A percentile compares a stretch with the other conserved stretches of the same genome.
These are phyloP conservation scores for Tolypocladium ovalisporum DNA, from an alignment of 2,329 filamentous ascomycete genomes.

Conservation along the genomic window DNA sequence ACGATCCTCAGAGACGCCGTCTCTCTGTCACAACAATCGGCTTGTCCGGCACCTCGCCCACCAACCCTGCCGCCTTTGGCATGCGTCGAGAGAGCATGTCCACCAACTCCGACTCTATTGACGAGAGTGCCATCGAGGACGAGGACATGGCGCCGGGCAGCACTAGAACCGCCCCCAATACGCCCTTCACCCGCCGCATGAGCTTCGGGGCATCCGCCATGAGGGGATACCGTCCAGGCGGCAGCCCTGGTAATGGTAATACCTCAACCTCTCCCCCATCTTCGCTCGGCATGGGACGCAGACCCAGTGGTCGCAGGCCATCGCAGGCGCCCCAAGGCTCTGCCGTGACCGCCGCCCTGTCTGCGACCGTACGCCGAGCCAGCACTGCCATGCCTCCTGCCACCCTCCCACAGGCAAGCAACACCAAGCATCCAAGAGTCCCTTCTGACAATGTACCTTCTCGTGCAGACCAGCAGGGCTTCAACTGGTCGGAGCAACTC, in stretches of 20 bases:
- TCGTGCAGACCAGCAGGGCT: slow-evolving; percentile 70
- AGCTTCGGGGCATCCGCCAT: slow-evolving; percentile 80
- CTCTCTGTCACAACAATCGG: slow-evolving; percentile 67
- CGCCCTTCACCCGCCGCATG: slow-evolving; percentile 73
- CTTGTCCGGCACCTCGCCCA: slow-evolving; percentile 61
- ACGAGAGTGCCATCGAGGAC: slow-evolving; percentile 66
- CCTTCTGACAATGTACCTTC: slow-evolving; percentile 53
- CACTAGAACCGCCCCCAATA: slow-evolving; percentile 49
- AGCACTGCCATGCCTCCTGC: slow-evolving; percentile 20
- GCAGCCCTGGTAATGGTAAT: slow-evolving; percentile 57
- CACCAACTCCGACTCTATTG: slow-evolving; percentile 54
- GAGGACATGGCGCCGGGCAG: slow-evolving; percentile 41
- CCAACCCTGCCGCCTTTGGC: slow-evolving; percentile 36
- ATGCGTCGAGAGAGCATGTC: slow-evolving; percentile 58
- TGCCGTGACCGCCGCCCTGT: slow-evolving; percentile 21
- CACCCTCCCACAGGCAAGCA: slow-evolving; percentile 45
- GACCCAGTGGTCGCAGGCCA: slow-evolving; percentile 19
- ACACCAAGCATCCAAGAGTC: slow-evolving; percentile 42
- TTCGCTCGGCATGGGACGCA: slow-evolving; percentile 16
- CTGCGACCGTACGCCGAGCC: slow-evolving; percentile 23
- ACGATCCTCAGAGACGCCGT: slow-evolving; percentile 52
- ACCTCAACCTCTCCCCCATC: slow-evolving; percentile 29
- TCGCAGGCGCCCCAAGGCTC: slow-evolving; percentile 15
- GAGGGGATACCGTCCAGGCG: slow-evolving; percentile 40
- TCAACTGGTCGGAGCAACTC: slow-evolving; percentile 96